Base-by-base conservation (phyloP, 2,329 filamentous ascomycete species). In the Seiridium unicorne region DNA sequence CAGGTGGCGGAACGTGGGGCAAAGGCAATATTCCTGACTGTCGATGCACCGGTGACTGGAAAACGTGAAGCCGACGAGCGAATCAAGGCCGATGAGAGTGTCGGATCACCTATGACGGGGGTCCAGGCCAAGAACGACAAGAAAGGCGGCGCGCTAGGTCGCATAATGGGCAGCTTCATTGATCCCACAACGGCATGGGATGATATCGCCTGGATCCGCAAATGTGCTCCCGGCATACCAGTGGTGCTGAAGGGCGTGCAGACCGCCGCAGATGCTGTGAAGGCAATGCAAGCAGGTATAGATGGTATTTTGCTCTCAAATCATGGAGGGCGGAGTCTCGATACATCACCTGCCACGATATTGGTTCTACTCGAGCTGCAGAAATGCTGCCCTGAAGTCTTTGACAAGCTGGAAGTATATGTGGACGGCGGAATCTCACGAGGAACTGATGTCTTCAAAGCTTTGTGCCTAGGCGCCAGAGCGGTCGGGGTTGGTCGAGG, bases 231-330 rank as follows among this genome's bases (percentile, higher is more conserved):
- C 1, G 80, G 80, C 0, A 78, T 86, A 6, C 76, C 86, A 68
- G 65, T 91, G 77, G 75, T 88, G 64, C 54, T 92, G 34, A 92
- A 92, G 72, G 89, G 89, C 0, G 84, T 92, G n/a, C 88, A 91
- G 74, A 84, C 82, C 11, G 82, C 84, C 0, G 77, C 79, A 46
- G 89, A 92, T 71, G 89, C 89, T 11, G 76, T 79, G 57, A 79
- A 77, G 64, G 86, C 86, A 2, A 79, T 87, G 42, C 80, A 88
- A 56, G 68, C 80, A 10, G 88, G 86, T 0, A 83, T 84, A 3
- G 84, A 91, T 64, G 89, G 85, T 0, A 89, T 92, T 53, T 81
- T 92, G 1, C 77, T 92, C 1, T 85, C 81, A 11, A 92, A 92
- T 65, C 89, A 92, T 69, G 89, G 89, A 1, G 89, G 89, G 0